These are phyloP conservation scores for Casuarina glauca DNA, from an alignment of 306 rosid genomes.

Conservation along the genomic window DNA sequence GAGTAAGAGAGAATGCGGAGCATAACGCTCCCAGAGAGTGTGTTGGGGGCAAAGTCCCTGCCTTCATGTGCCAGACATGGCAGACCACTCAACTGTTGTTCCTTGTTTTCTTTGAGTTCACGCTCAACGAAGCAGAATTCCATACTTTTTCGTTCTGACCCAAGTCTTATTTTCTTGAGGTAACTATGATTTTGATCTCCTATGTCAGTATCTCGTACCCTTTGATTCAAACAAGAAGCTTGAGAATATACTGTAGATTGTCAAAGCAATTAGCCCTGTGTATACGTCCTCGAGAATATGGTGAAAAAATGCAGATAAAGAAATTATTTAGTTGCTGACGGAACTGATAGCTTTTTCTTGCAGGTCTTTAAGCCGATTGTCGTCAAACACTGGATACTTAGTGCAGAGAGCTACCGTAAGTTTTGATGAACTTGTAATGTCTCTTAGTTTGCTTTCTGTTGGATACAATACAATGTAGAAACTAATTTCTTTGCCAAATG, in stretches of 20 bases:
- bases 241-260: not conserved
- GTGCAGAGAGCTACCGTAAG: conserved; percentile 28
- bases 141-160: conserved; percentile 34
- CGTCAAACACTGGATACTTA: conserved; percentile 30
- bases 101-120: conserved; percentile 33
- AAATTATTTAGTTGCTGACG: not conserved
- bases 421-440: conserved; percentile 34
- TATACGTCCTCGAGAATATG: not conserved
- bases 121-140: conserved; percentile 37
- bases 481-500: not conserved
- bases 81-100: conserved; percentile 36
- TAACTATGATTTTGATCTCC: conserved; percentile 10
- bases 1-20: conserved; percentile 47
- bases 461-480: not conserved
- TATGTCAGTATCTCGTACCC: not conserved
- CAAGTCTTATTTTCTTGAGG: conserved; percentile 37
- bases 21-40: conserved; percentile 45
- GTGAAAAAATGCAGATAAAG: not conserved
- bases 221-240: not conserved
- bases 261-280: not conserved
- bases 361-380: conserved; percentile 39
- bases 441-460: not conserved
- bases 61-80: conserved; percentile 37
- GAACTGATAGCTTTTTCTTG: conserved; percentile 21
- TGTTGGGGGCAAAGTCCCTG: conserved; percentile 36